Conservation (phyloP, 129 eudicot genomes). For the Chrysanthemum seticuspe region DNA sequence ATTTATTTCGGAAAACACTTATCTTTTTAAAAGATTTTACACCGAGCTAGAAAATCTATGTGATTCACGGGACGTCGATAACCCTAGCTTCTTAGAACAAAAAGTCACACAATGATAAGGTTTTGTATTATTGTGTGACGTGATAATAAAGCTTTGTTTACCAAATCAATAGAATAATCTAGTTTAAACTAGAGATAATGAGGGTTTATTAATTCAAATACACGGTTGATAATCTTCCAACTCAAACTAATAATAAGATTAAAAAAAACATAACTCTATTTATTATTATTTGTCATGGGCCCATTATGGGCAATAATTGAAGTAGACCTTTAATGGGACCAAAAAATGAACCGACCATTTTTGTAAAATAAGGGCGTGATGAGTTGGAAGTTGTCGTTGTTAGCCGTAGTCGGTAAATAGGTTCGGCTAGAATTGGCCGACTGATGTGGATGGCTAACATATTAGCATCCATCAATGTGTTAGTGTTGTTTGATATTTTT, state of each 20-base stretch:
- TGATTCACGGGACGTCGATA: too few relatives aligned
- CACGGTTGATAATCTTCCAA: not conserved
- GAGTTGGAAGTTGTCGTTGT: conserved; percentile 14
- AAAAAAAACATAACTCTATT: not conserved
- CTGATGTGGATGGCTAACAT: conserved; percentile 17
- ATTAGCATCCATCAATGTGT: not conserved
- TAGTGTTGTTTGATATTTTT: not conserved
- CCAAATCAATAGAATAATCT: too few relatives aligned
- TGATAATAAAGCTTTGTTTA: too few relatives aligned
- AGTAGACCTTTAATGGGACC: conserved; percentile 2
- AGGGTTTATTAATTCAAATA: not conserved
- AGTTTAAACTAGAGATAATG: too few relatives aligned
- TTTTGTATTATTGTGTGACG: too few relatives aligned
- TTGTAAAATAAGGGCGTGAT: conserved; percentile 8
- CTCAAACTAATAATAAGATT: not conserved
- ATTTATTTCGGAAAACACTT: too few relatives aligned
- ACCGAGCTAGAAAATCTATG: too few relatives aligned
- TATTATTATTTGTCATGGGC: conserved; percentile 1
- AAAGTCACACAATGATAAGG: too few relatives aligned
- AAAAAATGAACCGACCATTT: conserved; percentile 27
- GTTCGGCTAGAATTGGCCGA: not conserved
- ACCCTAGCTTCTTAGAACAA: too few relatives aligned
- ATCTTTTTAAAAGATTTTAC: too few relatives aligned
- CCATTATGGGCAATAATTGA: not conserved
- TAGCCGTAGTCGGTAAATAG: conserved; percentile 24